Evolutionary conservation across 1,139 yeast species (phyloP).

Genomic region (Pneumocystis sp.): DNA sequence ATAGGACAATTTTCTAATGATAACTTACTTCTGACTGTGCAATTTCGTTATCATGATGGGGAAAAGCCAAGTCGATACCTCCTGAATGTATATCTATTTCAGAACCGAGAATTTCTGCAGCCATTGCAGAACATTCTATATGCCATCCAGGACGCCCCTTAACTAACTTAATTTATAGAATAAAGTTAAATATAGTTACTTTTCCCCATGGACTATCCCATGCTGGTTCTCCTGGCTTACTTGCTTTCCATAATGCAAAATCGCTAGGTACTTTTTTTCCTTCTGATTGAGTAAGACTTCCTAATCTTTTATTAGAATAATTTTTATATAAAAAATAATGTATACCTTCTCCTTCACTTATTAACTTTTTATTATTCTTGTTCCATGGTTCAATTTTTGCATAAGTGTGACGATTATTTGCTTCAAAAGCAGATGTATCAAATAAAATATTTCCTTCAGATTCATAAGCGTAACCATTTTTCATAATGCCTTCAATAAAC

Average conservation of each 20-base stretch:
- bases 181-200: neutral
- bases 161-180: neutral
- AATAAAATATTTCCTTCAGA: conserved; percentile 88
- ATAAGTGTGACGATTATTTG: conserved; percentile 49
- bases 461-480: conserved; percentile 70
- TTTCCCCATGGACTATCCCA: conserved; percentile 94
- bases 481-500: conserved; percentile 60
- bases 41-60: conserved; percentile 97
- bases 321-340: conserved; percentile 26
- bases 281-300: conserved; percentile 26
- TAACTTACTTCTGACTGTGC: conserved; percentile 63
- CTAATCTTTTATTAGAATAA: neutral
- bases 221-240: conserved; percentile 93
- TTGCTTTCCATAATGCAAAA: conserved; percentile 92
- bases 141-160: conserved; percentile 99
- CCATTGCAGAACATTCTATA: conserved; percentile 98
- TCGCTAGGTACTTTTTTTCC: conserved; percentile 64
- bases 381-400: conserved; percentile 99
- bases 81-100: conserved; percentile 92
- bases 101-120: conserved; percentile 70
- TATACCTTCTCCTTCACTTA: conserved; percentile 85
- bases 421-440: conserved; percentile 70
- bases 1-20: neutral
- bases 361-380: conserved; percentile 69
- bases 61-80: conserved; percentile 93